Percentiles rank a stretch among this genome's conserved stretches.
Evolutionary conservation across 352 stramenopile species (phyloP).

Genomic region (Phytopythium sindhum): DNA sequence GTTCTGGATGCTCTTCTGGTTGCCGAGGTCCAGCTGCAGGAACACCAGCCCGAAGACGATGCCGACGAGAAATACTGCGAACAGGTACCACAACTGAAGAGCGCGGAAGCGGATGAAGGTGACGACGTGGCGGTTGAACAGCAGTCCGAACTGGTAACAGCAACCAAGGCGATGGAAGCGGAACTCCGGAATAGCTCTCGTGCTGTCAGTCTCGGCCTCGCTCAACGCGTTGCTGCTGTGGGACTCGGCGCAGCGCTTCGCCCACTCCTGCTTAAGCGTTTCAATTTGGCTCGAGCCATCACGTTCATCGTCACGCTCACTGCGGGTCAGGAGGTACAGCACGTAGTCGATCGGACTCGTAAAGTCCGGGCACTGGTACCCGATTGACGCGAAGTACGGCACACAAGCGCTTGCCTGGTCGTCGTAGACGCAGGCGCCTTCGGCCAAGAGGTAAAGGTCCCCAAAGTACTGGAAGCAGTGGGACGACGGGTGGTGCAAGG

Average conservation of each 20-base stretch:
- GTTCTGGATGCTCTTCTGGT: conserved; percentile 52
- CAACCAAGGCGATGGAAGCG: conserved; percentile 28
- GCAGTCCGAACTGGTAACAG: conserved; percentile 25
- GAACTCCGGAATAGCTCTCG: conserved; percentile 10
- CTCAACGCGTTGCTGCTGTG: background rate
- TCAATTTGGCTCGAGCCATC: conserved; percentile 28
- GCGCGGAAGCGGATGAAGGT: conserved; percentile 21
- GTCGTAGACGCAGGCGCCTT: conserved; percentile 49
- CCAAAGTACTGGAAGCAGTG: conserved; percentile 60
- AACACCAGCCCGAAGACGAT: conserved; percentile 43
- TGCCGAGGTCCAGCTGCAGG: conserved; percentile 36
- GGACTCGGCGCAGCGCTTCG: conserved; percentile 13
- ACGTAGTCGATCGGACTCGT: conserved; percentile 69
- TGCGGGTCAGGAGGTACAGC: conserved; percentile 48
- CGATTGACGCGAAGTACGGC: conserved; percentile 46
- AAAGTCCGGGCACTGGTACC: conserved; percentile 46
- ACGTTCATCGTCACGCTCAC: conserved; percentile 19
- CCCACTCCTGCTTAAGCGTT: conserved; percentile 28
- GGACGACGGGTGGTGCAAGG: conserved; percentile 88
- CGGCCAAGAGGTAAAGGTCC: conserved; percentile 47
- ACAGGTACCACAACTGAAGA: conserved; percentile 31
- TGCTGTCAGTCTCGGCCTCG: conserved; percentile 8
- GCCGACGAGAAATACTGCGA: conserved; percentile 43
- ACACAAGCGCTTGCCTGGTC: conserved; percentile 47
- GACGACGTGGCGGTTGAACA: conserved; percentile 26